Percentiles rank a stretch among this genome's conserved stretches.
Conservation (phyloP, 805 yeast genomes). For the Clavispora santaluciae region DNA sequence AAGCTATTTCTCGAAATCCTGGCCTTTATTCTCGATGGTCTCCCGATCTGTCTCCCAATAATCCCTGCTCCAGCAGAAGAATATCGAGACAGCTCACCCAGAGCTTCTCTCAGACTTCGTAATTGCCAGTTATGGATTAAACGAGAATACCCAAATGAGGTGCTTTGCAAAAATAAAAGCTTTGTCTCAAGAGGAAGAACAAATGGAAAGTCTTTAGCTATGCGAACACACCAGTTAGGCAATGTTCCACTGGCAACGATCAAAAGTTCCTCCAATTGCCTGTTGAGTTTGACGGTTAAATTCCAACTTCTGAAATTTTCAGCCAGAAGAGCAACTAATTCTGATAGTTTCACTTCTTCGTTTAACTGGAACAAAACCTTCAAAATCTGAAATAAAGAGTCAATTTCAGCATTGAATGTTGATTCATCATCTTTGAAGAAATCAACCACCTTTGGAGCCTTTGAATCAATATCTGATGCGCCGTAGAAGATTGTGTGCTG, state of each 20-base stretch:
- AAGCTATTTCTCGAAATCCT: constrained; percentile 67
- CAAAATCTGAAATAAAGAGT: constrained; percentile 44
- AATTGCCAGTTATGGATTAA: constrained; percentile 73
- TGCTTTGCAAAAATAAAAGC: constrained; percentile 70
- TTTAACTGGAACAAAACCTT: constrained; percentile 43
- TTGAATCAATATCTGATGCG: neutral
- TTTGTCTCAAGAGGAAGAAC: constrained; percentile 81
- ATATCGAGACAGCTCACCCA: neutral
- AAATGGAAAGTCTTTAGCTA: constrained; percentile 75
- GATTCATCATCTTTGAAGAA: constrained; percentile 14
- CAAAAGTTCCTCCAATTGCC: constrained; percentile 86
- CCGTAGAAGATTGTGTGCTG: constrained; percentile 49
- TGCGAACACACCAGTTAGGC: constrained; percentile 77
- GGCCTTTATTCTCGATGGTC: constrained; percentile 74
- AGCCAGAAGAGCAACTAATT: constrained; percentile 11
- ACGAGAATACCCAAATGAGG: constrained; percentile 88
- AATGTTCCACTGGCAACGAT: constrained; percentile 81
- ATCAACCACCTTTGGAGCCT: neutral
- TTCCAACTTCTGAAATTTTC: constrained; percentile 65
- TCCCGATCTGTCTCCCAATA: constrained; percentile 51
- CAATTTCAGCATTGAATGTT: constrained; percentile 25
- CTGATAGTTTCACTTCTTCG: constrained; percentile 10
- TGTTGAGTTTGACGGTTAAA: constrained; percentile 75
- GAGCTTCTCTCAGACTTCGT: constrained; percentile 32
- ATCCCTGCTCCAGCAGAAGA: neutral